Conservation (phyloP, 1,284 basidiomycete species). For the Violaceomyces palustris region DNA sequence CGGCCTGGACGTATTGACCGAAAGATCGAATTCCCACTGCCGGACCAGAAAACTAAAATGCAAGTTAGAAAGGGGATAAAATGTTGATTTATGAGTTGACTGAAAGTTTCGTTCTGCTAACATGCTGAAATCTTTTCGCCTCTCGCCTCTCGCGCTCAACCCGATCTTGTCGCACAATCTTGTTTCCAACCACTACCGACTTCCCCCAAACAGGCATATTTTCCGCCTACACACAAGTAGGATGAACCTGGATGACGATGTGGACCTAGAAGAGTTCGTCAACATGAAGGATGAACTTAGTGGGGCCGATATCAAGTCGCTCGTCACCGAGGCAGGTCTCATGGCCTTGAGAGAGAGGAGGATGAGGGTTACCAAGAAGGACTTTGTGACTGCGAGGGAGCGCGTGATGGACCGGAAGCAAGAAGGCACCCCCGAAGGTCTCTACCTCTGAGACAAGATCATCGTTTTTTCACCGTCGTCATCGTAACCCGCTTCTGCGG, state of each 20-base stretch:
- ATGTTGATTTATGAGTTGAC: too few relatives aligned
- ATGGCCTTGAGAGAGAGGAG: constrained; percentile 88
- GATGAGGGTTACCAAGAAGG: constrained; percentile 86
- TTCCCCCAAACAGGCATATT: constrained; percentile 95
- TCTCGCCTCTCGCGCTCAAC: too few relatives aligned
- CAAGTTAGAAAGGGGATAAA: too few relatives aligned
- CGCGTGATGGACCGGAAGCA: constrained; percentile 51
- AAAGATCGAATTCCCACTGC: constrained; percentile 66
- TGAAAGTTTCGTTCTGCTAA: too few relatives aligned
- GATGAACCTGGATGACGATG: constrained; percentile 87
- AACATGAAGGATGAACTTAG: constrained; percentile 94
- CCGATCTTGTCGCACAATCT: too few relatives aligned
- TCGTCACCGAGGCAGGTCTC: constrained; percentile 77
- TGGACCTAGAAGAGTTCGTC: constrained; percentile 92
- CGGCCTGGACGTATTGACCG: constrained; percentile 98
- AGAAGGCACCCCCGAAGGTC: constrained; percentile 47
- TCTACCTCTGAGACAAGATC: constrained; percentile 39
- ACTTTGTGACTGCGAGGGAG: constrained; percentile 49
- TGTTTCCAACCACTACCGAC: too few relatives aligned
- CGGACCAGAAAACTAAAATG: constrained; percentile 53
- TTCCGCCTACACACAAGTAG: constrained; percentile 94
- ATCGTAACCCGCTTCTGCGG: too few relatives aligned
- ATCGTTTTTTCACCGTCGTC: too few relatives aligned
- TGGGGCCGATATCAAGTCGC: constrained; percentile 87
- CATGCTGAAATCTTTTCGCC: too few relatives aligned